Percentiles rank a stretch among this genome's conserved stretches.
Evolutionary conservation across 305 asterid genomes (phyloP).

Genomic region (Fraxinus latifolia): DNA sequence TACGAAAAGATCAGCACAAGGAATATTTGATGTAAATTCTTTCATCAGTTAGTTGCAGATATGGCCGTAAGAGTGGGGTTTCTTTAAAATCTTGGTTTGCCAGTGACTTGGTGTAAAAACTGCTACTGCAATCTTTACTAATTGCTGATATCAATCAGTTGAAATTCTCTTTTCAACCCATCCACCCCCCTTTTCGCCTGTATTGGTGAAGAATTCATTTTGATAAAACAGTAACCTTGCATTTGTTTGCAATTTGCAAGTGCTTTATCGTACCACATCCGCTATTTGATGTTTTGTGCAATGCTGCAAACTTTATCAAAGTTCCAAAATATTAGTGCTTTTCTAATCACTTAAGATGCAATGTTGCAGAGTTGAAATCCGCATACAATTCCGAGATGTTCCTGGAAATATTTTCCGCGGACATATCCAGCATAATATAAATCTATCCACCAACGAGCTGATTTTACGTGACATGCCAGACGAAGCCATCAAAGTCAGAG

Average conservation of each 20-base stretch:
- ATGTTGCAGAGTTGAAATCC: constrained; percentile 48
- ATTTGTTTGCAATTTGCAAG: neutral
- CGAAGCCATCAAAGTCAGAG: constrained; percentile 43
- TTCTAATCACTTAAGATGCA: neutral
- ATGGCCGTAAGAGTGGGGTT: neutral
- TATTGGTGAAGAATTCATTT: neutral
- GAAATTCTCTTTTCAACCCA: neutral
- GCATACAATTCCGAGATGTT: constrained; percentile 44
- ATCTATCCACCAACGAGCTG: constrained; percentile 43
- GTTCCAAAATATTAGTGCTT: neutral
- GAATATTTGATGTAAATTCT: neutral
- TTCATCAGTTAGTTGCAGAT: neutral
- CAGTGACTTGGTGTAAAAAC: neutral
- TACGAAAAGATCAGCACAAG: neutral
- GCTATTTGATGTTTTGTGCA: neutral
- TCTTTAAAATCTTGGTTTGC: neutral
- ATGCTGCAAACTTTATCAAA: neutral
- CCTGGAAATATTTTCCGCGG: constrained; percentile 42
- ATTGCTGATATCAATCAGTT: neutral
- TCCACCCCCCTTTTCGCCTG: neutral
- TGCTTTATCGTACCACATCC: neutral
- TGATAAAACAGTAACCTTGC: neutral
- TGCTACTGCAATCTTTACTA: neutral
- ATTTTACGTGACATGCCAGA: constrained; percentile 46
- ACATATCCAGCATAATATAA: constrained; percentile 17